Evolutionary conservation across 2,329 filamentous ascomycete genomes (phyloP).

Genomic region (Paraconiothyrium brasiliense): DNA sequence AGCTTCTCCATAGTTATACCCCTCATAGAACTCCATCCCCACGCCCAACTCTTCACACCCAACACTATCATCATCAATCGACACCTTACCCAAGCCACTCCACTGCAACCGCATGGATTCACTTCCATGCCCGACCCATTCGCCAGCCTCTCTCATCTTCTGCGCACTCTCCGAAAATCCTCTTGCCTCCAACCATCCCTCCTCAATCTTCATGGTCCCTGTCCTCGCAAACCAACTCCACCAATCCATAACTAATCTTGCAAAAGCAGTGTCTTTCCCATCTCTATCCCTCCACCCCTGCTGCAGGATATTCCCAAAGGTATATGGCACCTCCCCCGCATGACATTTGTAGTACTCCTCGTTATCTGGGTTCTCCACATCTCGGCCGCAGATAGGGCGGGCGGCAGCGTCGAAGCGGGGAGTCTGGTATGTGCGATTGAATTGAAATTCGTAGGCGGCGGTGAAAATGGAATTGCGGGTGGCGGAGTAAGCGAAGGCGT

Average conservation of each 20-base stretch:
- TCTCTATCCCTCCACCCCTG: slow-evolving; percentile 49
- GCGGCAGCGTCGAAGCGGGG: slow-evolving; percentile 33
- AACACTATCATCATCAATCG: background rate
- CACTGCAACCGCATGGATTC: slow-evolving; percentile 17
- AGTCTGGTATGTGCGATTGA: slow-evolving; percentile 56
- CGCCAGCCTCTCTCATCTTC: slow-evolving; percentile 35
- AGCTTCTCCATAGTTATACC: background rate
- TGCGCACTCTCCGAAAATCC: slow-evolving; percentile 40
- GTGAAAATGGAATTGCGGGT: slow-evolving; percentile 44
- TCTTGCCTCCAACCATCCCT: slow-evolving; percentile 41
- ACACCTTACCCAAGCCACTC: slow-evolving; percentile 11
- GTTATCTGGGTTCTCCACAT: slow-evolving; percentile 46
- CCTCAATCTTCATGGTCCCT: slow-evolving; percentile 45
- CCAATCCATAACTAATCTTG: slow-evolving; percentile 41
- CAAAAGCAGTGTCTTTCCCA: slow-evolving; percentile 47
- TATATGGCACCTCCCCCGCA: slow-evolving; percentile 52
- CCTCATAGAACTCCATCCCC: slow-evolving; percentile 14
- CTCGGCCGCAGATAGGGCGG: slow-evolving; percentile 26
- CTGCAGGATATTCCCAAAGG: slow-evolving; percentile 49
- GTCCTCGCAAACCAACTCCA: slow-evolving; percentile 48
- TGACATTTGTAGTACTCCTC: slow-evolving; percentile 56
- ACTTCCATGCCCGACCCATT: slow-evolving; percentile 32
- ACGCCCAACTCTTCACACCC: slow-evolving; percentile 15
- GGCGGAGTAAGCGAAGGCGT: slow-evolving; percentile 49
- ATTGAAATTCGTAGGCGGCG: slow-evolving; percentile 49